phyloP scores from a whole-genome alignment of 2,329 filamentous ascomycete species.

The Ceratocystis cubensis region DNA sequence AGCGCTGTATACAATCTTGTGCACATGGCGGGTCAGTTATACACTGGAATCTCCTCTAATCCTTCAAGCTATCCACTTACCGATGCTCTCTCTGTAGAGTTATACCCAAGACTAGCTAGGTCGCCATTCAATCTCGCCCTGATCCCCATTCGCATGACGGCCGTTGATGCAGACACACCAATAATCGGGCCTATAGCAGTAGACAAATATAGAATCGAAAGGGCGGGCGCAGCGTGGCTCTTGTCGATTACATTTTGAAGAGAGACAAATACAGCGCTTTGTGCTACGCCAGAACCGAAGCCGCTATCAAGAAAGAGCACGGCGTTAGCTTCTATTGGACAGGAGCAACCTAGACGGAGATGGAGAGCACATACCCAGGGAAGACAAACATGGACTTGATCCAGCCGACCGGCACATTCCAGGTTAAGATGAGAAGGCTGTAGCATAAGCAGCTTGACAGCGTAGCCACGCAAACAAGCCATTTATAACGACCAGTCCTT shows the following conservation, averaged over 20 bases:
- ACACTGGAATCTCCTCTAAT: neutral
- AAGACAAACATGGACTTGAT: conserved; percentile 48
- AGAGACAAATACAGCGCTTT: conserved; percentile 33
- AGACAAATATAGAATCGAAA: conserved; percentile 32
- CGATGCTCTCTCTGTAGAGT: conserved; percentile 17
- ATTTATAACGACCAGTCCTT: conserved; percentile 47
- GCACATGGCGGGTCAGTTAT: neutral
- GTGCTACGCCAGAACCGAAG: conserved; percentile 32
- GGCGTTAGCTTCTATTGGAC: neutral
- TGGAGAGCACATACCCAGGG: conserved; percentile 27
- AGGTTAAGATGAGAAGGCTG: conserved; percentile 40
- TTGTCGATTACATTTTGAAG: conserved; percentile 32
- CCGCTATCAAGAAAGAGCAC: conserved; percentile 23
- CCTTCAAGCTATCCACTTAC: conserved; percentile 12
- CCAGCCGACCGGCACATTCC: conserved; percentile 46
- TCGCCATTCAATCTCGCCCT: conserved; percentile 21
- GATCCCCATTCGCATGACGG: conserved; percentile 26
- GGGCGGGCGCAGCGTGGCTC: conserved; percentile 31
- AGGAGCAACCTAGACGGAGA: neutral
- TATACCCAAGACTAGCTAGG: conserved; percentile 21
- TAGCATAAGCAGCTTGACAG: conserved; percentile 40
- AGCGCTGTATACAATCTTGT: conserved; percentile 28
- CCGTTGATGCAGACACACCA: conserved; percentile 31
- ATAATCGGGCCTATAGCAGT: conserved; percentile 30
- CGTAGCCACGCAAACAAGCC: conserved; percentile 39